Conservation (phyloP, 2,329 filamentous ascomycete species). For the Neoarthrinium moseri region DNA sequence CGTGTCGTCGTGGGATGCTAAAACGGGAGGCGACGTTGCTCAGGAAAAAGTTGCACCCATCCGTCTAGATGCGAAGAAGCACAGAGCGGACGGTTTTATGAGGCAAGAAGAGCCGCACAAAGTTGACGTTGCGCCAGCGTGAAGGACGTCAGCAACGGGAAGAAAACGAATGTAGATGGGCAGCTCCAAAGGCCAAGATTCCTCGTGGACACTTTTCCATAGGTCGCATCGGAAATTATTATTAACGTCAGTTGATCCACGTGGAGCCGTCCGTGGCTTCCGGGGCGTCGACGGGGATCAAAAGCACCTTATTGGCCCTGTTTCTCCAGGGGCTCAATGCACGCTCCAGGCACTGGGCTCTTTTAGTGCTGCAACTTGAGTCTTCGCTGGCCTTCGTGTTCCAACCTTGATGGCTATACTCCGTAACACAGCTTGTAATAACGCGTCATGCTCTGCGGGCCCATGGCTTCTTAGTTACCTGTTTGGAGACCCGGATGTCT, state of each 20-base stretch:
- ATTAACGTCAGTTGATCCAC: conserved; percentile 6
- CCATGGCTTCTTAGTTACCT: no score
- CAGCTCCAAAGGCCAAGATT: not conserved
- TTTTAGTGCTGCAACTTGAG: no score
- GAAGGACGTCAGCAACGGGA: not conserved
- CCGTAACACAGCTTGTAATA: no score
- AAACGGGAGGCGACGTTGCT: not conserved
- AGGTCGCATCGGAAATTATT: conserved; percentile 1
- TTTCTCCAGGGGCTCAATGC: no score
- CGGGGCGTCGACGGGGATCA: conserved; percentile 3
- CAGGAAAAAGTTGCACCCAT: not conserved
- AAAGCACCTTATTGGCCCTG: no score
- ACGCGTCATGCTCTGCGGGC: no score
- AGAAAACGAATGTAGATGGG: no score
- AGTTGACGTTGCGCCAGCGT: not conserved
- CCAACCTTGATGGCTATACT: conserved; percentile 5
- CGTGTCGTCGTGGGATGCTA: not conserved
- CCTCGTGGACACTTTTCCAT: not conserved
- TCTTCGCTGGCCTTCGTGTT: not conserved
- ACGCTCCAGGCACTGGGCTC: no score
- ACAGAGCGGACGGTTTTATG: not conserved
- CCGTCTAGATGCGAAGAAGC: not conserved
- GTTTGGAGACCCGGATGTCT: no score
- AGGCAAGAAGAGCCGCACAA: not conserved
- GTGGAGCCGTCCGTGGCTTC: conserved; percentile 8